A percentile compares a stretch with the other conserved stretches of the same genome.
These are phyloP conservation scores for Dryadomyces quercivorus DNA, from an alignment of 2,329 filamentous ascomycete species.

Conservation along the genomic window DNA sequence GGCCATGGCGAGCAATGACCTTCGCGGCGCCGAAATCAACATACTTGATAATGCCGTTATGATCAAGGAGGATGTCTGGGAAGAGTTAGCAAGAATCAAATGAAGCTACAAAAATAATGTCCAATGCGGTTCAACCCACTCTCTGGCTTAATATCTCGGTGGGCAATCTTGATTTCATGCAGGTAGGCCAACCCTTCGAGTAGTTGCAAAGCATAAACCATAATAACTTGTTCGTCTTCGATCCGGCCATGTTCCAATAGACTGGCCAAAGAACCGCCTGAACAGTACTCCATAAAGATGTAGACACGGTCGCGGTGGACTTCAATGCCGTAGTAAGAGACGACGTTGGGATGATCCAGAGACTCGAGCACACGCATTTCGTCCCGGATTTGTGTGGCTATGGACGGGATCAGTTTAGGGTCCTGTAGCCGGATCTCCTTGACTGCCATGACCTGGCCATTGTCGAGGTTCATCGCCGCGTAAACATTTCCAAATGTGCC, in stretches of 20 bases:
- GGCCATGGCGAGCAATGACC: conserved; percentile 86
- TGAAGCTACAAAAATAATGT: background rate
- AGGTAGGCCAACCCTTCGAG: conserved; percentile 89
- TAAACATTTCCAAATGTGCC: conserved; percentile 98
- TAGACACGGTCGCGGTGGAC: conserved; percentile 99
- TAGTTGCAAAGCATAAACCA: conserved; percentile 90
- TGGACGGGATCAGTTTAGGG: conserved; percentile 86
- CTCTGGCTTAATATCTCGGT: conserved; percentile 96
- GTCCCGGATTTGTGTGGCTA: conserved; percentile 86
- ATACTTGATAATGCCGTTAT: conserved; percentile 97
- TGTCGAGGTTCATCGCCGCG: conserved; percentile 92
- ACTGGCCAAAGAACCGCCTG: conserved; percentile 79
- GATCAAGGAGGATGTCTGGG: conserved; percentile 82
- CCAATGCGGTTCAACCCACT: conserved; percentile 42
- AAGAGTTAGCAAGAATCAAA: conserved; percentile 2
- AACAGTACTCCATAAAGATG: conserved; percentile 99
- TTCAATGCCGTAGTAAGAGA: conserved; percentile 95
- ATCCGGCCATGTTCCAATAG: conserved; percentile 92
- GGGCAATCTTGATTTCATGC: conserved; percentile 81
- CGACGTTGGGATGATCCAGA: conserved; percentile 92
- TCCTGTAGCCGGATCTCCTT: conserved; percentile 98
- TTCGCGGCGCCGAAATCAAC: conserved; percentile 98
- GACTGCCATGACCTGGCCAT: conserved; percentile 92
- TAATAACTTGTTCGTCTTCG: conserved; percentile 93
- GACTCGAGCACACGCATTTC: conserved; percentile 96